Conservation (phyloP, 495 filamentous ascomycete genomes). For the Polyplosphaeria fusca region DNA sequence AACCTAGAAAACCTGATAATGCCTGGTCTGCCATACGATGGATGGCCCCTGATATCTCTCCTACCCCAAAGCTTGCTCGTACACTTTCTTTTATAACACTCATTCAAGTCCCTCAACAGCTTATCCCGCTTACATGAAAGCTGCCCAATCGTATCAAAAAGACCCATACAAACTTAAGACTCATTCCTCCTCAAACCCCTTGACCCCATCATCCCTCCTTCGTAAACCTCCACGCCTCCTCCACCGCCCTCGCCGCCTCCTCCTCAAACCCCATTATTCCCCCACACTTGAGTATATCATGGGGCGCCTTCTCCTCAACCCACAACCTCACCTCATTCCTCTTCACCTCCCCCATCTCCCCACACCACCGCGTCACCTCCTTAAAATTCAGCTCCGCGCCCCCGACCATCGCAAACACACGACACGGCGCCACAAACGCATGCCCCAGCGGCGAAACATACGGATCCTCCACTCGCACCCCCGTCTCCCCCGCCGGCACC, state of each 20-base stretch:
- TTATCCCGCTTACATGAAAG: too few relatives aligned
- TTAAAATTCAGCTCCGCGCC: constrained; percentile 44
- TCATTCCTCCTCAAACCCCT: too few relatives aligned
- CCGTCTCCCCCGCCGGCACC: constrained; percentile 20
- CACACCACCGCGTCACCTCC: constrained; percentile 39
- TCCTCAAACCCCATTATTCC: constrained; percentile 38
- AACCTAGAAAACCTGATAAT: too few relatives aligned
- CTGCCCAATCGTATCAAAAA: too few relatives aligned
- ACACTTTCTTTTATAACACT: too few relatives aligned
- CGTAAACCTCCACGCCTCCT: constrained; percentile 38
- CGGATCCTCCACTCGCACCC: constrained; percentile 8
- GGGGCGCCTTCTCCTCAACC: constrained; percentile 38
- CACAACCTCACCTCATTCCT: constrained; percentile 35
- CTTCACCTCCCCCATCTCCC: constrained; percentile 36
- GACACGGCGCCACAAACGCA: constrained; percentile 41
- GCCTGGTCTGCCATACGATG: too few relatives aligned
- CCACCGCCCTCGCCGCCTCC: constrained; percentile 35
- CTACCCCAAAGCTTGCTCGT: too few relatives aligned
- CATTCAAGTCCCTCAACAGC: too few relatives aligned
- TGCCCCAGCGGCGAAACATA: constrained; percentile 41
- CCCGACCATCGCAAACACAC: constrained; percentile 43
- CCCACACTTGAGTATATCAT: constrained; percentile 45
- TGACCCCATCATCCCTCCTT: too few relatives aligned
- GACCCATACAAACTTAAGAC: too few relatives aligned
- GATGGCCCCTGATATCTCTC: too few relatives aligned